Base-by-base conservation (phyloP, 2,329 filamentous ascomycete genomes). In the Pseudogymnoascus sp. region DNA sequence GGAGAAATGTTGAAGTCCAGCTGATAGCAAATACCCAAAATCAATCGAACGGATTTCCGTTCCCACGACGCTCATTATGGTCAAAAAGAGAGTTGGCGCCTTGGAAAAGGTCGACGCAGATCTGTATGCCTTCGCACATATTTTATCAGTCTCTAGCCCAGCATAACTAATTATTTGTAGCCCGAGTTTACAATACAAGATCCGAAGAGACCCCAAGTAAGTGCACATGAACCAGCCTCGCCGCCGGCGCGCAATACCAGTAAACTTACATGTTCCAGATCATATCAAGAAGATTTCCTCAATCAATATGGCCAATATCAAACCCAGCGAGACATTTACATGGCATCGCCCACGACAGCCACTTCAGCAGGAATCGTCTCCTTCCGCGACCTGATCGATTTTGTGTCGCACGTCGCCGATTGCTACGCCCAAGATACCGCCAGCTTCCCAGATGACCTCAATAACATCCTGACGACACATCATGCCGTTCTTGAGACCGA, bases 61-160 rank as follows among this genome's bases (percentile, higher is more conserved):
- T 52, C n/a, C 58, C 58, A 37, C 61, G 45, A 48, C 64, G 62
- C 60, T 62, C 66, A 67, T 60, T 63, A 94, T 91, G 86, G 89
- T 86, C 64, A 96, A 96, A 78, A 84, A 92, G 74, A 95, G 94
- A 78, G 83, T 96, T 63, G 90, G 89, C 62, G 92, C 92, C 64
- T 86, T 97, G 75, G 92, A 97, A 78, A 97, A 97, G 82, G 86
- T 96, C 69, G 92, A 97, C 73, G 92, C 92, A 35, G 91, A 96
- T 76, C 80, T 95, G 82, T 88, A 74, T 72, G 40, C 15, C 59
- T 60, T 36, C 59, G 64, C 68, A 40, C 21, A 64, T 61, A 58
- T 64, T 60, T 66, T 39, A 25, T 21, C 21, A 40, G 18, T 60
- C 33, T 62, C 5, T 8, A 21, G 13, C 6, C 29, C 45, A 60